These are phyloP conservation scores for Lotus japonicus DNA, from an alignment of 306 rosid species.

Conservation along the genomic window DNA sequence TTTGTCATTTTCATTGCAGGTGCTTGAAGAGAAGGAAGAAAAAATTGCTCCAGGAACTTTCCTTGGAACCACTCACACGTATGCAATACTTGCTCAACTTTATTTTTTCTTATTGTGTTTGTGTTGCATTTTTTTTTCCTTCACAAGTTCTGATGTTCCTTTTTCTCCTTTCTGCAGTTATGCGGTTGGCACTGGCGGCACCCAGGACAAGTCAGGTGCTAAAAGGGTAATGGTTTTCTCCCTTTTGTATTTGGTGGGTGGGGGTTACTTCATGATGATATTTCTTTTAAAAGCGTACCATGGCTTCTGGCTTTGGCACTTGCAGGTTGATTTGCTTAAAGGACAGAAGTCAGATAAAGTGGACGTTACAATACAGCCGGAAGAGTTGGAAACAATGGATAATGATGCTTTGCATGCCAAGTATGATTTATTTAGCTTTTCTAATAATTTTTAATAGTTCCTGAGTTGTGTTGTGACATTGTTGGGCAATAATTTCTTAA, in stretches of 20 bases:
- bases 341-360: conserved; percentile 96
- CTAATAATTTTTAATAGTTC: no score
- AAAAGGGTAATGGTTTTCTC: conserved; percentile 57
- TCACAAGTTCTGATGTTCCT: neutral
- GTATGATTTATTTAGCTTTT: no score
- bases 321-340: conserved; percentile 85
- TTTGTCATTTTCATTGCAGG: conserved; percentile 43
- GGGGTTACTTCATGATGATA: neutral
- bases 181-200: conserved; percentile 70
- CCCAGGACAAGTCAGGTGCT: conserved; percentile 85
- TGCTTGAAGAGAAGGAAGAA: conserved; percentile 92
- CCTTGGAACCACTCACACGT: conserved; percentile 94
- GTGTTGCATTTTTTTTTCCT: neutral
- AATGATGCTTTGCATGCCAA: no score
- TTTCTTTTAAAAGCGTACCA: neutral
- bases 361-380: conserved; percentile 86
- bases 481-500: no score
- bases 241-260: neutral
- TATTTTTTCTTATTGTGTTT: neutral
- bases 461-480: no score
- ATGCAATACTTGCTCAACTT: conserved; percentile 24
- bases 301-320: conserved; percentile 17
- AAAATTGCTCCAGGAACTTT: conserved; percentile 82
- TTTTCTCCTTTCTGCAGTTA: conserved; percentile 38
- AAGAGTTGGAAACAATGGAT: conserved; percentile 31